Conservation (phyloP, 768 basidiomycete genomes). For the Boletus sensibilis region DNA sequence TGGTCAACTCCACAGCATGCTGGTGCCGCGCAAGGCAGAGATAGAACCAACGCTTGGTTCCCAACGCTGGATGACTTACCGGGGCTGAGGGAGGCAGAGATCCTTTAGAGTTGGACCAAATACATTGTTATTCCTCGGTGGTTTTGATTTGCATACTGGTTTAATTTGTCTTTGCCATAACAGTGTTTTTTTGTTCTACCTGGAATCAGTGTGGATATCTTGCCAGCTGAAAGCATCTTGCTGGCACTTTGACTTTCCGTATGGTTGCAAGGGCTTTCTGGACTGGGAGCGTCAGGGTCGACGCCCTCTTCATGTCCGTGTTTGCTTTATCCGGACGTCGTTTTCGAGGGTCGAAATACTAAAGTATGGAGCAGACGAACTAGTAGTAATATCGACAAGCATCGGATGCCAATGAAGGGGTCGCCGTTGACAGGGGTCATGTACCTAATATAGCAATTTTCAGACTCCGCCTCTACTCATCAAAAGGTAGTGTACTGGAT, state of each 20-base stretch:
- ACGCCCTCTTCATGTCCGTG: not conserved
- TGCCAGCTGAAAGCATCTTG: not conserved
- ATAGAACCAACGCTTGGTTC: not conserved
- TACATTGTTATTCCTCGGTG: not conserved
- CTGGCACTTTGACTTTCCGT: not conserved
- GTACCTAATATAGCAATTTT: conserved; percentile 16
- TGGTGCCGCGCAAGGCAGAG: not conserved
- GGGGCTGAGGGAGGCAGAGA: conserved; percentile 4
- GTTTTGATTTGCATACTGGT: conserved; percentile 1
- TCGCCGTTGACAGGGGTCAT: conserved; percentile 1
- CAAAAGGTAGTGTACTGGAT: conserved; percentile 5
- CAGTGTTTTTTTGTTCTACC: not conserved
- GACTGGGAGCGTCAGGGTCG: not conserved
- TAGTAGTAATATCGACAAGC: too few species aligned
- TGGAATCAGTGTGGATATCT: not conserved
- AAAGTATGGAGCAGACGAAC: not conserved
- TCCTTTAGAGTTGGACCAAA: not conserved
- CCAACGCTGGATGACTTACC: conserved; percentile 7
- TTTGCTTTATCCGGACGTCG: not conserved
- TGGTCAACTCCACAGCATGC: not conserved
- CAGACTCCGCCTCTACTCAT: conserved; percentile 22
- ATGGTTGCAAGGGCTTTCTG: not conserved
- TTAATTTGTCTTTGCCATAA: not conserved
- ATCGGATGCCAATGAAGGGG: not conserved
- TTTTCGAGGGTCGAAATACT: not conserved